Conservation (phyloP, 2,329 filamentous ascomycete species). For the Aschersonia sp. region DNA sequence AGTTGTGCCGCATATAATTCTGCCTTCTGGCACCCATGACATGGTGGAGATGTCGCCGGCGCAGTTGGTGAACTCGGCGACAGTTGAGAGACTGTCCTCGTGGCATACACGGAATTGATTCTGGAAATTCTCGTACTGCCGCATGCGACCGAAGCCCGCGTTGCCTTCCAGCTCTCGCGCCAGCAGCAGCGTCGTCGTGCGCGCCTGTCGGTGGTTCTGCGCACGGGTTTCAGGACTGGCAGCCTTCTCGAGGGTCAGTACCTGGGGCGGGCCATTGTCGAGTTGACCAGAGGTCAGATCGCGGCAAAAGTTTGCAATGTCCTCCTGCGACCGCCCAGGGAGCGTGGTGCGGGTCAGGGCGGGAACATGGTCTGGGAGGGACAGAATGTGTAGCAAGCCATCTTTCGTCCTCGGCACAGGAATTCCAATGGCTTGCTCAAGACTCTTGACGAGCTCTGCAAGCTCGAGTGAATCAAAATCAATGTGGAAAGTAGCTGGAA, state of each 20-base stretch:
- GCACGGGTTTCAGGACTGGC: constrained; percentile 6
- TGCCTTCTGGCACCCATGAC: constrained; percentile 37
- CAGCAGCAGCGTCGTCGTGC: constrained; percentile 27
- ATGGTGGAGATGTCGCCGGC: constrained; percentile 46
- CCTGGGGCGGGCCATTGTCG: neutral
- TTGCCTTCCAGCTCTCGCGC: constrained; percentile 34
- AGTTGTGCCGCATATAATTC: constrained; percentile 46
- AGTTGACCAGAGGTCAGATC: constrained; percentile 13
- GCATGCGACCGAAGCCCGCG: constrained; percentile 23
- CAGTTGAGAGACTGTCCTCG: constrained; percentile 36
- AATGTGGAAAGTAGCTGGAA: constrained; percentile 22
- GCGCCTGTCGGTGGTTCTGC: constrained; percentile 7
- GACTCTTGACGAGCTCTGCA: constrained; percentile 8
- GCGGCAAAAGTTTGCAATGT: constrained; percentile 16
- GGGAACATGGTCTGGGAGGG: constrained; percentile 9
- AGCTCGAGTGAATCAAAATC: constrained; percentile 29
- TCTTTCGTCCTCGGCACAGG: neutral
- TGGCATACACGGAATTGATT: constrained; percentile 26
- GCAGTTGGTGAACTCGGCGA: constrained; percentile 43
- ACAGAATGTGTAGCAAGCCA: constrained; percentile 6
- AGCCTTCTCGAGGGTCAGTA: constrained; percentile 1
- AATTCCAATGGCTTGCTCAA: constrained; percentile 7
- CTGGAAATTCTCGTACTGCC: constrained; percentile 27
- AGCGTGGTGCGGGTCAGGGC: constrained; percentile 9
- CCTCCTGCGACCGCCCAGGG: constrained; percentile 11